Evolutionary conservation across 768 basidiomycete species (phyloP), one percentile per base, ranked within the genome.

Genomic region (Lactarius indigo): DNA sequence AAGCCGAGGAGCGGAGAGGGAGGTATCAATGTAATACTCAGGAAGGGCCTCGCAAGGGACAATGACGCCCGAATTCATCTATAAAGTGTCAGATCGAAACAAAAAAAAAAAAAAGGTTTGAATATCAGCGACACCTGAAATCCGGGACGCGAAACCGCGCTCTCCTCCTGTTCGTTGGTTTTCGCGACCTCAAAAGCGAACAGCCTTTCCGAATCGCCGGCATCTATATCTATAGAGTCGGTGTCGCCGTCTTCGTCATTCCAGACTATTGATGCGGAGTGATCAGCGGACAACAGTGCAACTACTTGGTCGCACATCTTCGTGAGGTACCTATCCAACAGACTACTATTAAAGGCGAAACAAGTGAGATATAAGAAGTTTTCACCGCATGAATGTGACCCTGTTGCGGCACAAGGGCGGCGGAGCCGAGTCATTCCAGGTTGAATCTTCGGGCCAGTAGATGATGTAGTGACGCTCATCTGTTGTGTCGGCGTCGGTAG

Each of bases 401-500:
- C 87, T 79, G 73, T 87, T 88, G 6, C 82, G 79, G 26, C 78
- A 71, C 44, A 83, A 79, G 3, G 83, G 74, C 0, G 79, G 75
- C 6, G 75, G 54, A 0, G 84, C 81, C 13, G 77, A 74, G 71
- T 87, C 85, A 54, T 82, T 73, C 87, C 87, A 88, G 0, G 86
- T 87, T 1, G 75, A 79, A 33, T 83, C 78, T 67, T 88, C 85
- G 0, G 86, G 86, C 87, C 87, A 88, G 65, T 84, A 87, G 6
- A 88, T 70, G 15, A 85, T 78, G 61, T 83, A 84, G 5, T 83
- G 61, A 31, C 75, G 72, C 7, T 69, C 60, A 39, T 77, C 72
- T 2, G 47, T 31, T 2, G 68, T 67, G 1, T 58, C 63, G 9
- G 10, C 15, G 5, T 17, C 26, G 18, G 33, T 28, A 4, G 26